Percentiles rank a stretch among this genome's conserved stretches.
Conservation (phyloP, 352 stramenopile genomes). For the Peronosclerospora sorghi region DNA sequence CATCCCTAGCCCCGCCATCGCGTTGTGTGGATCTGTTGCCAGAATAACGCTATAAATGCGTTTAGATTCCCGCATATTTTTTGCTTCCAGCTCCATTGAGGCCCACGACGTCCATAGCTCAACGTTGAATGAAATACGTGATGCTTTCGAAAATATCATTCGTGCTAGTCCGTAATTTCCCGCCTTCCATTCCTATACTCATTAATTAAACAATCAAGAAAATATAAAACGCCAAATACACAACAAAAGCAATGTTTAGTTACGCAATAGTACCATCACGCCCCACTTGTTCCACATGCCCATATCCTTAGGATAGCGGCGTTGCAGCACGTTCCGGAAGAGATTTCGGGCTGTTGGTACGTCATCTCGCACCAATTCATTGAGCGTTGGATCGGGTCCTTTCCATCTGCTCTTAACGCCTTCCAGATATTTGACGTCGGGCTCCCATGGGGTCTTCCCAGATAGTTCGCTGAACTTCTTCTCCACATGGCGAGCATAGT, state of each 20-base stretch:
- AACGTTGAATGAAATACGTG: conserved; percentile 56
- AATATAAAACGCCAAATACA: background rate
- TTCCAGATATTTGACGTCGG: conserved; percentile 42
- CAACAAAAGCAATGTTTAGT: background rate
- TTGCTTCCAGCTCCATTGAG: conserved; percentile 71
- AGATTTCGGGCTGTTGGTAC: conserved; percentile 54
- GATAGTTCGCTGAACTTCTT: conserved; percentile 71
- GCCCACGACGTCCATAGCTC: conserved; percentile 81
- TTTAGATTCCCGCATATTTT: conserved; percentile 66
- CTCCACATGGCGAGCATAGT: conserved; percentile 51
- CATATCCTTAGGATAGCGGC: conserved; percentile 74
- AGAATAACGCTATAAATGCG: conserved; percentile 77
- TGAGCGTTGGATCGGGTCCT: conserved; percentile 50
- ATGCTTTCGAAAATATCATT: conserved; percentile 79
- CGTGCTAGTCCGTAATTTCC: conserved; percentile 70
- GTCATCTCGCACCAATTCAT: conserved; percentile 75
- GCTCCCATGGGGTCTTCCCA: conserved; percentile 71
- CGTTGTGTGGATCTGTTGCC: conserved; percentile 54
- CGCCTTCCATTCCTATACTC: conserved; percentile 64
- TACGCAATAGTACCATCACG: conserved; percentile 38
- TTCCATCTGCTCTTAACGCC: conserved; percentile 47
- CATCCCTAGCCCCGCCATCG: conserved; percentile 62
- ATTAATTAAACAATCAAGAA: background rate
- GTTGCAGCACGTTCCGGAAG: conserved; percentile 74
- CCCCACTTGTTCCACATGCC: conserved; percentile 88